A percentile compares a stretch with the other conserved stretches of the same genome.
phyloP scores from a whole-genome alignment of 768 basidiomycete genomes.

The Boletus eberwhitei region DNA sequence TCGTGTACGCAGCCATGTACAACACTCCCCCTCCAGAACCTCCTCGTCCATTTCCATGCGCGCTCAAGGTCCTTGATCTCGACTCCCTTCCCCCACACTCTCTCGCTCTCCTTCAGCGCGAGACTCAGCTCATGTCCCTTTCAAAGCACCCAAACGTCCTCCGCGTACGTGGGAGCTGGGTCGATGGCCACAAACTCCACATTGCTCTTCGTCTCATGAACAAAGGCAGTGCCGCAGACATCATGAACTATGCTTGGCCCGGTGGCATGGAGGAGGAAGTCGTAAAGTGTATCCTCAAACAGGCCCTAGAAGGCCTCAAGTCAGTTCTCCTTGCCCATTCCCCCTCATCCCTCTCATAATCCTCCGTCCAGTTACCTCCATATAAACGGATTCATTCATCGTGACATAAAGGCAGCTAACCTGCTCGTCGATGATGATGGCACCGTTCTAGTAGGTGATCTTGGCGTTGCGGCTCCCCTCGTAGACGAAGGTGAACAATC shows the following conservation, averaged over 20 bases:
- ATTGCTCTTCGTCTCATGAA: constrained; percentile 91
- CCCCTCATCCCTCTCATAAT: not conserved
- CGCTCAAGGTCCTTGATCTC: constrained; percentile 87
- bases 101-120: constrained; percentile 71
- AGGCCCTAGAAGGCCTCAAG: constrained; percentile 87
- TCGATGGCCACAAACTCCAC: constrained; percentile 75
- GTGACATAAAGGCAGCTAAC: constrained; percentile 93
- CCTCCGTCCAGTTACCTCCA: constrained; percentile 66
- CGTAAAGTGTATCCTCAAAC: constrained; percentile 76
- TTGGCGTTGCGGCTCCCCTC: constrained; percentile 88
- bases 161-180: constrained; percentile 88
- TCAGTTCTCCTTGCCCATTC: constrained; percentile 33
- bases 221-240: constrained; percentile 80
- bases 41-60: constrained; percentile 52
- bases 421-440: constrained; percentile 88
- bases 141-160: constrained; percentile 93
- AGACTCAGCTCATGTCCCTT: constrained; percentile 89
- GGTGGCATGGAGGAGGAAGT: constrained; percentile 93
- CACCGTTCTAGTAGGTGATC: constrained; percentile 86
- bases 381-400: constrained; percentile 85
- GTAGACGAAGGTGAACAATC: constrained; percentile 57
- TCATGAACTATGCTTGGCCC: constrained; percentile 80
- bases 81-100: constrained; percentile 71
- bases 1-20: constrained; percentile 79
- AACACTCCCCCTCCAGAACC: constrained; percentile 38